Conservation (phyloP, 805 yeast species). For the Cyberlindnera bimundalis region DNA sequence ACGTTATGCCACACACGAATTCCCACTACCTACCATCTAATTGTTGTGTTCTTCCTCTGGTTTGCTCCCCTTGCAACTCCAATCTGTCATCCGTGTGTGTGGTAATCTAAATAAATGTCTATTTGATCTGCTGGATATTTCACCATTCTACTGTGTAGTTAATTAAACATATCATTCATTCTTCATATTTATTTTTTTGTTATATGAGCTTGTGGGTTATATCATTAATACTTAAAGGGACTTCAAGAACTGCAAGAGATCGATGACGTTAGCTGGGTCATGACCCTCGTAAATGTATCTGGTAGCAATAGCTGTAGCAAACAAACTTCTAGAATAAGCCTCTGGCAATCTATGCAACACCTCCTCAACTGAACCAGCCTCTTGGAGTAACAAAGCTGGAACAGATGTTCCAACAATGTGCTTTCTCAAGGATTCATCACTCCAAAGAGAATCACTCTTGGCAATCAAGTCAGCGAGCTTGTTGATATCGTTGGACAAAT, state of each 20-base stretch:
- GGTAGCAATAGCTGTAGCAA: constrained; percentile 35
- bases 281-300: constrained; percentile 27
- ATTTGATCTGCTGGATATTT: neutral
- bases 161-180: neutral
- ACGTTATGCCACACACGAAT: neutral
- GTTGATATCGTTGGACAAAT: constrained; percentile 77
- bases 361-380: constrained; percentile 69
- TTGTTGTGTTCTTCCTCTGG: constrained; percentile 2
- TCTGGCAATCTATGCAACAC: constrained; percentile 80
- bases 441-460: constrained; percentile 79
- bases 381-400: constrained; percentile 65
- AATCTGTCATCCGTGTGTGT: constrained; percentile 1
- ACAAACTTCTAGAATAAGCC: constrained; percentile 81
- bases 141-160: too few relatives aligned
- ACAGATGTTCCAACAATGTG: constrained; percentile 72
- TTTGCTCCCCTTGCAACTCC: neutral
- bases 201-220: neutral
- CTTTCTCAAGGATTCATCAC: constrained; percentile 72
- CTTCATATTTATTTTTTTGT: neutral
- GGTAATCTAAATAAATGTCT: neutral
- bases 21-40: too few relatives aligned
- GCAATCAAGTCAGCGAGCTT: constrained; percentile 83
- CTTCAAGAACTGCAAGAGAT: constrained; percentile 28
- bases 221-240: constrained; percentile 3
- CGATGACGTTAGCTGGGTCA: constrained; percentile 29